Percentiles rank a stretch among this genome's conserved stretches.
These are phyloP conservation scores for Elongisporangium anandrum DNA, from an alignment of 352 stramenopile genomes.

Conservation along the genomic window DNA sequence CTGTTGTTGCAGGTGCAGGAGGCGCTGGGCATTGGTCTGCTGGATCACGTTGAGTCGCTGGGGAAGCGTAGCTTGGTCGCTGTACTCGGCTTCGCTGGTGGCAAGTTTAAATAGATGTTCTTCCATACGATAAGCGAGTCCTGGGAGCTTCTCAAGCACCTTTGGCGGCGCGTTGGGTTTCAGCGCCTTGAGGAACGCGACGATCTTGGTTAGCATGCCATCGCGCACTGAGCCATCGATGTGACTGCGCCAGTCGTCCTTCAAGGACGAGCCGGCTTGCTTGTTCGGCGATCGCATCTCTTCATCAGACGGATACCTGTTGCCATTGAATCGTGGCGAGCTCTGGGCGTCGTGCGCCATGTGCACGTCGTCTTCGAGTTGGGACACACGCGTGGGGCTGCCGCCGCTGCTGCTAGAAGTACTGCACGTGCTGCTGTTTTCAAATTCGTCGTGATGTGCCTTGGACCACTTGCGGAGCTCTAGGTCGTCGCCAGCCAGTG, in stretches of 20 bases:
- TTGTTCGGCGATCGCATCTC: neutral
- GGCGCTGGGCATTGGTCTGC: constrained; percentile 52
- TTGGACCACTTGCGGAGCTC: constrained; percentile 40
- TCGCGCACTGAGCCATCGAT: constrained; percentile 31
- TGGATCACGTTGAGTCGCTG: constrained; percentile 89
- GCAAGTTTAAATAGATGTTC: constrained; percentile 90
- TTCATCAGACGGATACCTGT: neutral
- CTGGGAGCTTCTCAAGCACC: constrained; percentile 93
- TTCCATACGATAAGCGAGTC: constrained; percentile 95
- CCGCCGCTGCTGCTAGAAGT: constrained; percentile 23
- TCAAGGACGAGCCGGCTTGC: neutral
- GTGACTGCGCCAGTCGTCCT: constrained; percentile 20
- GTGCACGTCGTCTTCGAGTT: neutral
- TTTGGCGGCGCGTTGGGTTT: constrained; percentile 94
- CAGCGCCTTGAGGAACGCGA: constrained; percentile 88
- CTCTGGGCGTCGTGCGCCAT: constrained; percentile 5
- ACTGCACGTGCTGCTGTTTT: constrained; percentile 1
- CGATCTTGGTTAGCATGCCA: constrained; percentile 65
- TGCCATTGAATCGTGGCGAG: neutral
- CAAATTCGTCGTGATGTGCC: constrained; percentile 1
- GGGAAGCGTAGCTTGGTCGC: constrained; percentile 89
- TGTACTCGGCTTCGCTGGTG: constrained; percentile 86
- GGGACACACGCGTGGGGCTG: constrained; percentile 22
- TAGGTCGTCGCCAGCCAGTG: constrained; percentile 17
- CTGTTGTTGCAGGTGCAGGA: constrained; percentile 51